Base-by-base conservation (phyloP, 495 filamentous ascomycete genomes). In the Trichoderma gamsii region DNA sequence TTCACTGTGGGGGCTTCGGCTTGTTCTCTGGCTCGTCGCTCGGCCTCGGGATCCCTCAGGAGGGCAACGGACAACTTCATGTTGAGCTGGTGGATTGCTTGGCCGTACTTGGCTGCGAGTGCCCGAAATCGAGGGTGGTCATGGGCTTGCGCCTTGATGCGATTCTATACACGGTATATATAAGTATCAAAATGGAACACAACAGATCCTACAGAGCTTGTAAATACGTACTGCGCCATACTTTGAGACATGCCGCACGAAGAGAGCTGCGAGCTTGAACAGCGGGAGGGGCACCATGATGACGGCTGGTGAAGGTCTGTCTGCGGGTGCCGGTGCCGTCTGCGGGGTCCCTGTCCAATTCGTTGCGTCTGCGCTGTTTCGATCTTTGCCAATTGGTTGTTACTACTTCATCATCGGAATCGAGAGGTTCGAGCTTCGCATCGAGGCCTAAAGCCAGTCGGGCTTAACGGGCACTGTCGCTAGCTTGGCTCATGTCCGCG, bases 71-170 rank as follows among this genome's bases (percentile, higher is more conserved):
- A 88, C 70, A 97, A 82, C 23, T 92, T 89, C 93, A 99, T 98
- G 76, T 98, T 96, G 71, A 97, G 80, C 70, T 90, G 89, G 76
- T 99, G 95, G 43, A 99, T 89, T 8, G 83, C 76, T 71, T 99
- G 95, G 32, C 84, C 84, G 73, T 85, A 85, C 61, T 71, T 75
- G 21, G 84, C 83, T 21, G 95, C 96, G 75, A 96, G 87, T 29
- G 77, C 76, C 21, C 96, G 91, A 79, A 98, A 99, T 21, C 87
- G 82, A 63, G 93, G 91, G 80, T 98, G 96, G 74, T 99, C 96
- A 72, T 90, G 91, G 18, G 95, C 96, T 83, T 97, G 93, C 29
- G 83, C 84, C 79, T 97, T 98, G 79, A 99, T 96, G 76, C 86
- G 87, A 76, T 92, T 97, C 95, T 99, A 76, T 12, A 32, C 23